phyloP scores from a whole-genome alignment of 345 rosid species.

The Hirschfeldia incana region DNA sequence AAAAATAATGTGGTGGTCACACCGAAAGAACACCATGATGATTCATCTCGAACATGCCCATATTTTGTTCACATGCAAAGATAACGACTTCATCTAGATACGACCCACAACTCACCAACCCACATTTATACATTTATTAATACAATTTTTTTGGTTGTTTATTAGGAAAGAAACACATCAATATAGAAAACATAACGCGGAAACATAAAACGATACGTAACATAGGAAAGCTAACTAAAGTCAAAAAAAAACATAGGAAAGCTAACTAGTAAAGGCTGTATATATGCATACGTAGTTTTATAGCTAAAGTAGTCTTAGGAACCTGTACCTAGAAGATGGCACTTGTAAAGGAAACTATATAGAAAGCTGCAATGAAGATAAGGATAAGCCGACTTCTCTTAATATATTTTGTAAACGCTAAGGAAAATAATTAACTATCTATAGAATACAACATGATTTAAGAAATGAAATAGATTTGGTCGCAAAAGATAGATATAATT shows the following conservation, averaged over 20 bases:
- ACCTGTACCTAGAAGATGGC: background rate
- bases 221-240: background rate
- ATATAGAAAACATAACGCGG: slow-evolving; percentile 21
- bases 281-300: background rate
- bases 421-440: background rate
- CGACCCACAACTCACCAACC: slow-evolving; percentile 41
- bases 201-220: slow-evolving; percentile 2
- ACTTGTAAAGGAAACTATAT: background rate
- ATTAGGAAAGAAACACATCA: background rate
- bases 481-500: background rate
- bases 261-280: background rate
- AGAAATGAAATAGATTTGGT: background rate
- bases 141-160: background rate
- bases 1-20: background rate
- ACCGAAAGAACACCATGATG: slow-evolving; percentile 30
- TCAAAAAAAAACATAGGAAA: background rate
- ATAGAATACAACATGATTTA: background rate
- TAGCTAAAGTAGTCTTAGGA: background rate
- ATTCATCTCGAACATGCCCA: slow-evolving; percentile 38
- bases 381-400: background rate
- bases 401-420: background rate
- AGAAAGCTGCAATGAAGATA: background rate
- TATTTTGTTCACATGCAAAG: slow-evolving; percentile 37
- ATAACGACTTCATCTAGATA: slow-evolving; percentile 23
- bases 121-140: slow-evolving; percentile 6